Conservation (phyloP, 495 filamentous ascomycete species). For the Cercophora newfieldiana region DNA sequence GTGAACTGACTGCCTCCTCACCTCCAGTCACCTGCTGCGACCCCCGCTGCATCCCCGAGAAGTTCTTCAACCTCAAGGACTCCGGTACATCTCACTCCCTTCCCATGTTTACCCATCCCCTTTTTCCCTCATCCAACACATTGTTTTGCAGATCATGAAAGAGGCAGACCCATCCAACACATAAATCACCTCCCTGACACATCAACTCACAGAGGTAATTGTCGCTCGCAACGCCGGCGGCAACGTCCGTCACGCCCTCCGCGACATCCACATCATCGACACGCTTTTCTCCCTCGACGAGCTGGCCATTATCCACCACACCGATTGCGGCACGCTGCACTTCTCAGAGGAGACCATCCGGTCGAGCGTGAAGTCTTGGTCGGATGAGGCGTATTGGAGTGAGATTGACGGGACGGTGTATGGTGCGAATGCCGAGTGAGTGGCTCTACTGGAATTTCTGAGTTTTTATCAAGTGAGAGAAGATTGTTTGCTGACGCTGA, state of each 20-base stretch:
- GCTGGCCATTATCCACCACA: conserved; percentile 30
- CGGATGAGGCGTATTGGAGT: conserved; percentile 9
- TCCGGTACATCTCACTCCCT: conserved; percentile 17
- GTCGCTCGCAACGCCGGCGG: conserved; percentile 29
- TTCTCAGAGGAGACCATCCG: conserved; percentile 17
- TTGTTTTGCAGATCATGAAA: too few relatives aligned
- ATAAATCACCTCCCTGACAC: background rate
- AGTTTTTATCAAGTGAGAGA: too few relatives aligned
- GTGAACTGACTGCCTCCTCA: background rate
- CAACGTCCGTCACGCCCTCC: conserved; percentile 24
- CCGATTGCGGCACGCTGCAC: conserved; percentile 27
- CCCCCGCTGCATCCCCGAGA: conserved; percentile 29
- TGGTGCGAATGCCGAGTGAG: conserved; percentile 15
- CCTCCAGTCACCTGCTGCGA: conserved; percentile 29
- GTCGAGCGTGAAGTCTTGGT: conserved; percentile 3
- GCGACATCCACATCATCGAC: conserved; percentile 29
- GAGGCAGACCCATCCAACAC: background rate
- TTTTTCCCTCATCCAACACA: too few relatives aligned
- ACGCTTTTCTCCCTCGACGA: conserved; percentile 20
- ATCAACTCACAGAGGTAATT: conserved; percentile 15
- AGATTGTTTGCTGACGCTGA: background rate
- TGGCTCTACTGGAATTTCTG: background rate
- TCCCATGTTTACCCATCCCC: too few relatives aligned
- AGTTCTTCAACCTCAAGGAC: conserved; percentile 21
- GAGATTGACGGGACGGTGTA: conserved; percentile 21